Evolutionary conservation across 1,139 yeast genomes (phyloP).

Genomic region (Lodderomyces parapsilosis): DNA sequence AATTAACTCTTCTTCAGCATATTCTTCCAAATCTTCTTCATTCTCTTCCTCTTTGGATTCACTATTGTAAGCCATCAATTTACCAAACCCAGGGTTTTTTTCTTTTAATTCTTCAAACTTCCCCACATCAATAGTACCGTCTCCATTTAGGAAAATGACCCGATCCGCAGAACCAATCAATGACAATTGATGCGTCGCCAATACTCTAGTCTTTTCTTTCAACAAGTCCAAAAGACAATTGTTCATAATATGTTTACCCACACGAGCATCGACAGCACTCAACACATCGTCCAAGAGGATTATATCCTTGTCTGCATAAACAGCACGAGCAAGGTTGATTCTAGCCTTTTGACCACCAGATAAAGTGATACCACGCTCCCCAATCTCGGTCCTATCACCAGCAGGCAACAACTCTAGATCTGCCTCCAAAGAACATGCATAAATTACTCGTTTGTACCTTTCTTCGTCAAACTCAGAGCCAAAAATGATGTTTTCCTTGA

Average conservation of each 20-base stretch:
- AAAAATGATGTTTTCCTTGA: constrained; percentile 39
- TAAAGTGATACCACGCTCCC: constrained; percentile 48
- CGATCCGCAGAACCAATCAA: constrained; percentile 42
- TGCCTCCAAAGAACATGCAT: constrained; percentile 34
- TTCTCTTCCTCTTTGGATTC: constrained; percentile 23
- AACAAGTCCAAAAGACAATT: constrained; percentile 36
- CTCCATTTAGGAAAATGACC: constrained; percentile 41
- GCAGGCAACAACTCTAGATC: constrained; percentile 41
- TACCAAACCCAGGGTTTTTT: constrained; percentile 43
- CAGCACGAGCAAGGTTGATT: constrained; percentile 46
- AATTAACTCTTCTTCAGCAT: constrained; percentile 16
- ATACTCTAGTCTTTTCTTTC: constrained; percentile 37
- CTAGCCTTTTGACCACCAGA: constrained; percentile 54
- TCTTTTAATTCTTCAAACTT: constrained; percentile 34
- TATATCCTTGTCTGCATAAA: constrained; percentile 40
- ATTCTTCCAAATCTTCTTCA: constrained; percentile 13
- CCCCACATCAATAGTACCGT: constrained; percentile 42
- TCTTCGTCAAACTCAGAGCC: constrained; percentile 27
- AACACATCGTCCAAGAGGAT: constrained; percentile 46
- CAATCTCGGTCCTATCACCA: constrained; percentile 48
- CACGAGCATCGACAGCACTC: constrained; percentile 52
- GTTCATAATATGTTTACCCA: constrained; percentile 45
- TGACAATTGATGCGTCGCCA: constrained; percentile 49
- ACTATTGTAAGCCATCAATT: constrained; percentile 47
- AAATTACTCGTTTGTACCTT: constrained; percentile 29